Percentiles rank a stretch among this genome's conserved stretches.
Evolutionary conservation across 192 early-diverging fungal species (phyloP).

Genomic region (Podila minutissima): DNA sequence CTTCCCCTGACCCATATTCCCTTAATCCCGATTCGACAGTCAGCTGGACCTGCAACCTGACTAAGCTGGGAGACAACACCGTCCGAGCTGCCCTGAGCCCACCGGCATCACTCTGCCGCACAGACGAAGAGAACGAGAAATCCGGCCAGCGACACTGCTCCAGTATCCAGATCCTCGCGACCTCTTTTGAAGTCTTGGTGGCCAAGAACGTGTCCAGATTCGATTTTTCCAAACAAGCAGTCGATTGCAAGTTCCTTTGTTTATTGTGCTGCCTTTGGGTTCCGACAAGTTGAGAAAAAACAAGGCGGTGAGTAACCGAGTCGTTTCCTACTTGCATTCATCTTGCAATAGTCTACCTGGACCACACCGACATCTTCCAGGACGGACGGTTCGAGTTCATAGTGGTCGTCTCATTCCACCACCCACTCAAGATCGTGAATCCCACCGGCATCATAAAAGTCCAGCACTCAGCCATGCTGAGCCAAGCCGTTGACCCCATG

Average conservation of each 20-base stretch:
- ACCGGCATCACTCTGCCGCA: not conserved
- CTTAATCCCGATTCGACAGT: not conserved
- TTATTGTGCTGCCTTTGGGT: too few species aligned
- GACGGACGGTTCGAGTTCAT: conserved; percentile 25
- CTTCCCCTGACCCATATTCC: not conserved
- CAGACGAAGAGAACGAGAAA: not conserved
- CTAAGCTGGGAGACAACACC: conserved; percentile 22
- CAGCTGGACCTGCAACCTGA: conserved; percentile 24
- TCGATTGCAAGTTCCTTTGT: conserved; percentile 16
- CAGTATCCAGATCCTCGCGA: conserved; percentile 16
- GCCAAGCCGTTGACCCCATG: conserved; percentile 30
- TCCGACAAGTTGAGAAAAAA: not conserved
- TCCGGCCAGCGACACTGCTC: conserved; percentile 3
- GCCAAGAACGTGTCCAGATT: conserved; percentile 17
- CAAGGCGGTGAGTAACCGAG: not conserved
- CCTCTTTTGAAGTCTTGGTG: not conserved
- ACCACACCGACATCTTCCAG: conserved; percentile 4
- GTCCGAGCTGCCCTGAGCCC: conserved; percentile 7
- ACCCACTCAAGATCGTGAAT: conserved; percentile 20
- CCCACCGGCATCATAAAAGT: not conserved
- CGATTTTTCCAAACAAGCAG: conserved; percentile 16
- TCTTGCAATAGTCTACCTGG: conserved; percentile 15
- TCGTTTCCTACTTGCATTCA: not conserved
- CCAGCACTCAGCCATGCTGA: not conserved
- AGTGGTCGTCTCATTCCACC: conserved; percentile 19